A percentile compares a stretch with the other conserved stretches of the same genome.
phyloP scores from a whole-genome alignment of 306 rosid species.

The Medicago ruthenica region DNA sequence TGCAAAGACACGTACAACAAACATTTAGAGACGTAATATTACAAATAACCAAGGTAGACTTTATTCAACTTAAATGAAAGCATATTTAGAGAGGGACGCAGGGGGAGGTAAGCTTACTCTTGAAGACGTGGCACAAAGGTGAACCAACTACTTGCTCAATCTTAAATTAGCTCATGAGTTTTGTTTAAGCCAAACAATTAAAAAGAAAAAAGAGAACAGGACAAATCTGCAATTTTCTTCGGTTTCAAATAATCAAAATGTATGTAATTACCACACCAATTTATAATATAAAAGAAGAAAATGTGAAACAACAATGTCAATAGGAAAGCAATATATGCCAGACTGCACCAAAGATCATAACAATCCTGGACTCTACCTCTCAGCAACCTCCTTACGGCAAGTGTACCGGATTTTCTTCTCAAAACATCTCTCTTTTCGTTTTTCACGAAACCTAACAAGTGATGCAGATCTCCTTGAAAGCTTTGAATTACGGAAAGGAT shows the following conservation, averaged over 20 bases:
- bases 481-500: conserved; percentile 61
- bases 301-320: conserved; percentile 10
- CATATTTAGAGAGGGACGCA: neutral
- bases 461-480: conserved; percentile 74
- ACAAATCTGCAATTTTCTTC: conserved; percentile 7
- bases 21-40: conserved; percentile 12
- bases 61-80: conserved; percentile 13
- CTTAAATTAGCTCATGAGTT: conserved; percentile 8
- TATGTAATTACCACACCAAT: neutral
- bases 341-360: conserved; percentile 8
- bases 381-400: conserved; percentile 80
- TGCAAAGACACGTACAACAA: conserved; percentile 11
- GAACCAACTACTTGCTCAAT: neutral
- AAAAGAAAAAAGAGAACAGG: neutral
- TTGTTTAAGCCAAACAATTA: conserved; percentile 8
- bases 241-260: conserved; percentile 4
- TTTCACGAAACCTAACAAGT: conserved; percentile 82
- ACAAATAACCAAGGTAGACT: conserved; percentile 12
- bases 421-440: conserved; percentile 79
- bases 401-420: conserved; percentile 78
- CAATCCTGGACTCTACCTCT: conserved; percentile 57
- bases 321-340: neutral
- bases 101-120: neutral
- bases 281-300: conserved; percentile 11
- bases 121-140: neutral